Conservation (phyloP, 768 basidiomycete species). For the Suillus decipiens region DNA sequence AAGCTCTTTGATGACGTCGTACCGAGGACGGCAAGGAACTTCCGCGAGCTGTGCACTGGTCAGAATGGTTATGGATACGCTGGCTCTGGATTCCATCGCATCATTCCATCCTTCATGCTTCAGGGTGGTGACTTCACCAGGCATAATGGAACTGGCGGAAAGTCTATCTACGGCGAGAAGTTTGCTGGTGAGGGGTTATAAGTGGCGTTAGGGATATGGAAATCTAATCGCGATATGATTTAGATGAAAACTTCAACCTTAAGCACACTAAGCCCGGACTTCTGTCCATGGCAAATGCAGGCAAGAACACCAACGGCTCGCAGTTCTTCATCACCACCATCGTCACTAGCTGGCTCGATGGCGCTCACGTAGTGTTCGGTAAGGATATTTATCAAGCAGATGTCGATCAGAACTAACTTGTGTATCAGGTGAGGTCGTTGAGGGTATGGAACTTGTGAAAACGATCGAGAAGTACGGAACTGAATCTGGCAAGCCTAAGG, state of each 20-base stretch:
- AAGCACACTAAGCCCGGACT: conserved; percentile 73
- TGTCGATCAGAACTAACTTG: neutral
- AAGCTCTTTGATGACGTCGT: conserved; percentile 81
- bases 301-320: conserved; percentile 81
- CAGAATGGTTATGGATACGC: conserved; percentile 73
- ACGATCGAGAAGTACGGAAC: conserved; percentile 43
- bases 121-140: conserved; percentile 88
- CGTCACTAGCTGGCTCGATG: conserved; percentile 77
- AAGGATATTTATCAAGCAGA: conserved; percentile 11
- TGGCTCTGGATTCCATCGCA: conserved; percentile 72
- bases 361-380: conserved; percentile 88
- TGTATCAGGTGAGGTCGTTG: conserved; percentile 59
- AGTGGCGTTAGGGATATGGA: neutral
- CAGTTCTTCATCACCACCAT: conserved; percentile 94
- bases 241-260: conserved; percentile 84
- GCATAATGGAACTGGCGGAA: conserved; percentile 74
- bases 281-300: conserved; percentile 82
- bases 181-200: conserved; percentile 51
- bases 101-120: conserved; percentile 86
- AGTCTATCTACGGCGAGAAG: conserved; percentile 73
- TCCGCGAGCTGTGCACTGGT: conserved; percentile 86
- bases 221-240: conserved; percentile 27
- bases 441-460: conserved; percentile 59
- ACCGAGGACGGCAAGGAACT: conserved; percentile 77
- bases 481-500: conserved; percentile 40